A percentile compares a stretch with the other conserved stretches of the same genome.
Conservation (phyloP, 495 filamentous ascomycete species). For the Jackrogersella minutella region DNA sequence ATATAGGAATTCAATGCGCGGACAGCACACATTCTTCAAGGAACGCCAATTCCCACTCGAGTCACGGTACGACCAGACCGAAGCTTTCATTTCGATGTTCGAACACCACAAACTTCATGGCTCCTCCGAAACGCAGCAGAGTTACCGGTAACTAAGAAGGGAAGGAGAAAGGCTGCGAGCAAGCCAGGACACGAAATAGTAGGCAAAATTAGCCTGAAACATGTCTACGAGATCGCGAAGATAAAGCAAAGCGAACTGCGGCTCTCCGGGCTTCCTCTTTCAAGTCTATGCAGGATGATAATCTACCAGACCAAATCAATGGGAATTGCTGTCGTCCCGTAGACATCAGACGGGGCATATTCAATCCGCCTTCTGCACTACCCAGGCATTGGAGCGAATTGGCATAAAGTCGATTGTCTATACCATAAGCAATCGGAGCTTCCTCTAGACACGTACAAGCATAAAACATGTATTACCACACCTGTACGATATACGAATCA, state of each 20-base stretch:
- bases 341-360: conserved; percentile 14
- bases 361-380: neutral
- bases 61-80: conserved; percentile 94
- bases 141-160: conserved; percentile 73
- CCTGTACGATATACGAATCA: conserved; percentile 24
- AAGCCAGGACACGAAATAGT: conserved; percentile 79
- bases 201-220: conserved; percentile 88
- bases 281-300: conserved; percentile 84
- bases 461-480: conserved; percentile 25
- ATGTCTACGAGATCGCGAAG: conserved; percentile 97
- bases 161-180: conserved; percentile 78
- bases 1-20: conserved; percentile 95
- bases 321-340: conserved; percentile 83
- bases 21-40: conserved; percentile 81
- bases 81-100: conserved; percentile 90
- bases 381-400: conserved; percentile 15
- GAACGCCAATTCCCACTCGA: conserved; percentile 87
- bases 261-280: conserved; percentile 78
- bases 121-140: conserved; percentile 86
- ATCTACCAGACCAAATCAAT: conserved; percentile 89
- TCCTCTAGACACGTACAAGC: conserved; percentile 20
- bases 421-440: conserved; percentile 14
- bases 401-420: conserved; percentile 17
- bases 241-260: conserved; percentile 90
- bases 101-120: conserved; percentile 90